Conservation (phyloP, 2,329 filamentous ascomycete genomes). For the Plectosphaerella sp. region DNA sequence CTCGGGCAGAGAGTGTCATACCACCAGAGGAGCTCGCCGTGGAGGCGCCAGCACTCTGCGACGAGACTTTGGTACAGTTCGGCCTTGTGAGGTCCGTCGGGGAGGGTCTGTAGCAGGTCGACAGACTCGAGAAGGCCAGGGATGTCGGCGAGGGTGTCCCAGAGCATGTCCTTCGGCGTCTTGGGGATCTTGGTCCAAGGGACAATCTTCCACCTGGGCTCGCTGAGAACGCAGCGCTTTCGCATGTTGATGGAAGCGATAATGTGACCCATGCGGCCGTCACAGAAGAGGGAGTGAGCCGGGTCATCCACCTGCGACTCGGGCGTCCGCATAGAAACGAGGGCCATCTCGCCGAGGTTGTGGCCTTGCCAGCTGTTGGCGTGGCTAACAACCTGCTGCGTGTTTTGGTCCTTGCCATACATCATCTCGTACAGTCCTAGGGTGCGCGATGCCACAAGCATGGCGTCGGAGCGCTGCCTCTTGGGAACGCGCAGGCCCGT, state of each 20-base stretch:
- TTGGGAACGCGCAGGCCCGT: conserved; percentile 1
- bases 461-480: conserved; percentile 8
- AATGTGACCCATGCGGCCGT: conserved; percentile 13
- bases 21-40: conserved; percentile 8
- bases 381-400: conserved; percentile 7
- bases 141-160: conserved; percentile 24
- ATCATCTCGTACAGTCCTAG: conserved; percentile 16
- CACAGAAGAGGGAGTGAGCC: conserved; percentile 15
- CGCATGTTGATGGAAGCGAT: conserved; percentile 12
- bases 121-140: conserved; percentile 19
- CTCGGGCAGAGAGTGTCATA: conserved; percentile 3
- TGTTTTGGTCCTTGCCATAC: conserved; percentile 11
- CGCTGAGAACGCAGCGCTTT: conserved; percentile 18
- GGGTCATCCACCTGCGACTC: conserved; percentile 6
- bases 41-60: conserved; percentile 10
- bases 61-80: not conserved
- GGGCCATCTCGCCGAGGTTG: conserved; percentile 8
- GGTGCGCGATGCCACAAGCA: conserved; percentile 7
- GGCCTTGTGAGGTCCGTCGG: not conserved
- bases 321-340: conserved; percentile 6
- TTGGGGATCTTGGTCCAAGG: conserved; percentile 24
- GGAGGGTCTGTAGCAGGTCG: conserved; percentile 17
- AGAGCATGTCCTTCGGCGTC: conserved; percentile 21
- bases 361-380: conserved; percentile 14
- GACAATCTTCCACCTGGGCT: conserved; percentile 23